phyloP scores from a whole-genome alignment of 129 eudicot species.

The Flaveria sonorensis region DNA sequence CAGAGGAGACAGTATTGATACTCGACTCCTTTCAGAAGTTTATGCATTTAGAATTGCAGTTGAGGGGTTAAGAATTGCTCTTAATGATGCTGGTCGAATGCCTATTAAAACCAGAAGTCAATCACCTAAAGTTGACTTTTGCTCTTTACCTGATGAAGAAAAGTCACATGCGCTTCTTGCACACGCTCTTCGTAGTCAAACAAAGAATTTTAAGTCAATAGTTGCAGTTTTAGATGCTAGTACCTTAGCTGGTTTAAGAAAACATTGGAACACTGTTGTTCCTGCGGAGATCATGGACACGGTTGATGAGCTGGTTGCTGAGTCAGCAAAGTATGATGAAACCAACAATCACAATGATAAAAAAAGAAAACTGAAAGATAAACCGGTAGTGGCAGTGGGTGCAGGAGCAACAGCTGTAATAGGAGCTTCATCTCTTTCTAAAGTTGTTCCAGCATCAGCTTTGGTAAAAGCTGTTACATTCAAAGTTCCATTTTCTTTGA shows the following conservation, averaged over 20 bases:
- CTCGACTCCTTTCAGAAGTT: conserved; percentile 57
- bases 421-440: conserved; percentile 84
- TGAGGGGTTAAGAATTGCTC: conserved; percentile 86
- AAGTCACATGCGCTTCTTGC: conserved; percentile 83
- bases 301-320: conserved; percentile 60
- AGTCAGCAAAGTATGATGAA: conserved; percentile 40
- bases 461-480: conserved; percentile 58
- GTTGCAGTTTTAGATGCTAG: conserved; percentile 81
- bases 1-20: conserved; percentile 57
- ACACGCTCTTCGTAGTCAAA: conserved; percentile 69
- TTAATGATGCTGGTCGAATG: conserved; percentile 64
- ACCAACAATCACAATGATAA: conserved; percentile 33
- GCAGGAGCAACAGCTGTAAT: conserved; percentile 93
- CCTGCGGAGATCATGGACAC: conserved; percentile 54
- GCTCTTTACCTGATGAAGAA: conserved; percentile 67
- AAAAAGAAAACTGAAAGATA: conserved; percentile 50
- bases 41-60: conserved; percentile 75
- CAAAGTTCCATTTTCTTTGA: conserved; percentile 63
- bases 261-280: conserved; percentile 65
- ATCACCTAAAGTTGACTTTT: conserved; percentile 40
- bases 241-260: conserved; percentile 73
- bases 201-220: conserved; percentile 59
- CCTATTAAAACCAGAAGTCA: conserved; percentile 41
- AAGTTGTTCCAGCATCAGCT: conserved; percentile 73
- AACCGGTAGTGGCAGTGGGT: conserved; percentile 89